Base-by-base conservation (phyloP, 208 protist species). In the Leishmania guyanensis region DNA sequence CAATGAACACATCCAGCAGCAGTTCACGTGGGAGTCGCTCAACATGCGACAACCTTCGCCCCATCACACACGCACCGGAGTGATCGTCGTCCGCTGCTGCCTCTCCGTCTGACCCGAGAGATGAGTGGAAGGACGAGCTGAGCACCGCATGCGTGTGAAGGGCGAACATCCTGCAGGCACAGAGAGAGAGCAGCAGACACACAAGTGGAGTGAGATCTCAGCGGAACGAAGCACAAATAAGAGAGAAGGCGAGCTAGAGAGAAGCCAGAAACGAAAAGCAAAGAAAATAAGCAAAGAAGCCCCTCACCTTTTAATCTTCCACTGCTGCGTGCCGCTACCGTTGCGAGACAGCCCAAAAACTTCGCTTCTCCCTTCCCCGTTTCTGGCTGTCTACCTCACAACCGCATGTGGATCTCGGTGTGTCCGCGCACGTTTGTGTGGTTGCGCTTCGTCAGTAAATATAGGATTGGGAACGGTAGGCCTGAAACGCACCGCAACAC, bases 11-110 rank as follows among this genome's bases (percentile, higher is more conserved):
- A 56, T 78, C 83, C 48, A 91, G 83, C 64, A 96, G 66, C 39
- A 96, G 62, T 66, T 94, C 93, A 12, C 86, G 87, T 10, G 93
- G 93, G 54, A 96, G 83, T 1, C 84, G 78, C n/a, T 90, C 78
- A 12, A 93, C 80, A 8, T 39, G 10, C 64, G 68, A 26, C 8
- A 48, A 39, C 51, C 29, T n/a, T 58, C 75, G 20, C 39, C 36
- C 46, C 36, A 50, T 1, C 5, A 36, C 20, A 14, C 6, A 36
- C 79, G 39, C 10, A 6, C 51, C 51, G n/a, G 10, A 4, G 50
- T 48, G 53, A 36, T 50, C 73, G 68, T 68, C 72, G 8, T 70
- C 50, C 12, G 29, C 54, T 5, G 56, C 17, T 16, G 36, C 79
- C n/a, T 78, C 82, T 4, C n/a, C 58, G 58, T 87, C 81, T 1